Evolutionary conservation across 441 rosid species (phyloP).

Genomic region (Flueggea neowawraea): DNA sequence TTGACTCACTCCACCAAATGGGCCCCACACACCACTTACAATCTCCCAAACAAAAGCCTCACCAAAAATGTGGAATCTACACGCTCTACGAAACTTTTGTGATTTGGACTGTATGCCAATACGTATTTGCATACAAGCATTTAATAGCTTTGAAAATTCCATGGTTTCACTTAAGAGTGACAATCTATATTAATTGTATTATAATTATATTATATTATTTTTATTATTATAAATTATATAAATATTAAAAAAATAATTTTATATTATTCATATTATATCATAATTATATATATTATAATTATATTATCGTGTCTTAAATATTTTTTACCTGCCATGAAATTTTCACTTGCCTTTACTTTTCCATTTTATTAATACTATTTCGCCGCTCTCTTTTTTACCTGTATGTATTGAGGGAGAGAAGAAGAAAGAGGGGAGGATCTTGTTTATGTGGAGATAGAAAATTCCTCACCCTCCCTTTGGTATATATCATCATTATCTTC

Average conservation of each 20-base stretch:
- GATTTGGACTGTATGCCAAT: too few species aligned
- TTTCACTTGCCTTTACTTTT: not conserved
- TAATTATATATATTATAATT: too few species aligned
- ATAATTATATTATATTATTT: too few species aligned
- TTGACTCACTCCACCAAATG: not conserved
- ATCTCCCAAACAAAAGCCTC: not conserved
- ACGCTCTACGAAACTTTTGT: too few species aligned
- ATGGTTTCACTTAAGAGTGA: not conserved
- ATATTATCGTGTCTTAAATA: too few species aligned
- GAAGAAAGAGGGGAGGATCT: not conserved
- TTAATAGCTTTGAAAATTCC: not conserved
- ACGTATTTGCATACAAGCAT: not conserved
- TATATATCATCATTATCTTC: too few species aligned
- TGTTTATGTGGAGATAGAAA: not conserved
- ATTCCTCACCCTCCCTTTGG: conserved; percentile 1
- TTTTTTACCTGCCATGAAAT: too few species aligned
- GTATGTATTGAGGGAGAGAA: not conserved
- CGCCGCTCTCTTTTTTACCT: not conserved
- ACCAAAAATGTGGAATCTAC: not conserved
- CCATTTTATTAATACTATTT: not conserved
- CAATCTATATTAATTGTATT: too few species aligned
- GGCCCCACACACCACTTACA: not conserved
- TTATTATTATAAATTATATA: too few species aligned
- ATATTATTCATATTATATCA: too few species aligned
- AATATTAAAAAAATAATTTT: too few species aligned